These are phyloP conservation scores for Ailanthus altissimus DNA, from an alignment of 345 rosid species.

Conservation along the genomic window DNA sequence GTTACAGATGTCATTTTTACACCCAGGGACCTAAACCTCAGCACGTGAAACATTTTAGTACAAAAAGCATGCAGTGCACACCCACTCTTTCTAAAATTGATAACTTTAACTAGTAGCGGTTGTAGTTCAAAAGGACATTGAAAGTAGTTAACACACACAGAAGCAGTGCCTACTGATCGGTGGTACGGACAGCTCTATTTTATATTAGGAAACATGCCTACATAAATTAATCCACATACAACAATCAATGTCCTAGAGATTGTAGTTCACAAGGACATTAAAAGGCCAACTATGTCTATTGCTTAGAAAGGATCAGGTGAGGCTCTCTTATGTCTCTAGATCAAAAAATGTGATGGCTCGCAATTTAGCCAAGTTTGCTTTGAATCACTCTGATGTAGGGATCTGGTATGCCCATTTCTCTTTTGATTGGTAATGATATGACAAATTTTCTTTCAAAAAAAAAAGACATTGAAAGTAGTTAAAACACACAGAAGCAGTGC, in stretches of 20 bases:
- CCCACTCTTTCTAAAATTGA: not conserved
- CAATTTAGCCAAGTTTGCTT: too few relatives aligned
- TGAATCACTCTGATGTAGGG: too few relatives aligned
- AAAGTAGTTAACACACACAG: not conserved
- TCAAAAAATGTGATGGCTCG: too few relatives aligned
- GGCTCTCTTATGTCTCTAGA: too few relatives aligned
- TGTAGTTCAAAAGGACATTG: not conserved
- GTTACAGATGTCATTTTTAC: not conserved
- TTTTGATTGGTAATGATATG: too few relatives aligned
- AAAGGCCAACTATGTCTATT: too few relatives aligned
- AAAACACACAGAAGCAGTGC: not conserved
- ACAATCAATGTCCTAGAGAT: too few relatives aligned
- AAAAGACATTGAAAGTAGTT: not conserved
- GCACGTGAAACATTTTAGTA: not conserved
- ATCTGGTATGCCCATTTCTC: too few relatives aligned
- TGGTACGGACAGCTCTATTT: too few relatives aligned
- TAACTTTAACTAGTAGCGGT: not conserved
- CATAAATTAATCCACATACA: not conserved
- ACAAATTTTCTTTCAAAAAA: not conserved
- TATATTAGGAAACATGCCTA: not conserved
- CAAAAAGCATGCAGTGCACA: not conserved
- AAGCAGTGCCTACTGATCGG: not conserved
- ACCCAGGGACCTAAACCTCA: not conserved
- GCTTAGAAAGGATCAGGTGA: too few relatives aligned
- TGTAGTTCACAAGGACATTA: not conserved